phyloP scores from a whole-genome alignment of 371 early-diverging fungal species.

The Mucor irregularis region DNA sequence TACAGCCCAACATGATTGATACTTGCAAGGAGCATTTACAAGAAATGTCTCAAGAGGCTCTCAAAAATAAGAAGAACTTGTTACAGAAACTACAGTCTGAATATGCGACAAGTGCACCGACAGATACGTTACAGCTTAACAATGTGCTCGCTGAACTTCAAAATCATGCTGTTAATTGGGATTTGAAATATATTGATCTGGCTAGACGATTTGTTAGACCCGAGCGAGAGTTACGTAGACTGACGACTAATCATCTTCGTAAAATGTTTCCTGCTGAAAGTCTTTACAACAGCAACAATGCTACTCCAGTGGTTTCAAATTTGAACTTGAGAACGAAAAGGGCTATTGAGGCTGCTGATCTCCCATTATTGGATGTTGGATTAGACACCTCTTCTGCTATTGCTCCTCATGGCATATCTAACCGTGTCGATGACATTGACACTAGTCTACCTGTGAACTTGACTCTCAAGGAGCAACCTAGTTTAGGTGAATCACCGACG shows the following conservation, averaged over 20 bases:
- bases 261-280: slow-evolving; percentile 60
- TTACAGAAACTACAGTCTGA: slow-evolving; percentile 81
- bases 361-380: slow-evolving; percentile 45
- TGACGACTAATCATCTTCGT: slow-evolving; percentile 63
- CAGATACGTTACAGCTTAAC: slow-evolving; percentile 80
- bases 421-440: not conserved
- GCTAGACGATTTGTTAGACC: slow-evolving; percentile 75
- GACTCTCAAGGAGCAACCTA: slow-evolving; percentile 18
- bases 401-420: slow-evolving; percentile 5
- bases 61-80: slow-evolving; percentile 74
- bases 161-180: slow-evolving; percentile 81
- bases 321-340: slow-evolving; percentile 42
- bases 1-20: slow-evolving; percentile 64
- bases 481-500: slow-evolving; percentile 28
- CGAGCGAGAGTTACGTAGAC: slow-evolving; percentile 63
- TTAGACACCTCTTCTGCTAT: slow-evolving; percentile 21
- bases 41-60: slow-evolving; percentile 65
- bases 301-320: slow-evolving; percentile 19
- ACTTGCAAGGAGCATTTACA: slow-evolving; percentile 61
- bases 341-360: slow-evolving; percentile 39
- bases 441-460: not conserved
- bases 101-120: slow-evolving; percentile 70
- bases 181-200: slow-evolving; percentile 74
- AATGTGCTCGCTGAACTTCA: slow-evolving; percentile 74
- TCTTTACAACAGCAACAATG: slow-evolving; percentile 8